Base-by-base conservation (phyloP, 2,329 filamentous ascomycete species). In the Aspergillus novofumigatus region DNA sequence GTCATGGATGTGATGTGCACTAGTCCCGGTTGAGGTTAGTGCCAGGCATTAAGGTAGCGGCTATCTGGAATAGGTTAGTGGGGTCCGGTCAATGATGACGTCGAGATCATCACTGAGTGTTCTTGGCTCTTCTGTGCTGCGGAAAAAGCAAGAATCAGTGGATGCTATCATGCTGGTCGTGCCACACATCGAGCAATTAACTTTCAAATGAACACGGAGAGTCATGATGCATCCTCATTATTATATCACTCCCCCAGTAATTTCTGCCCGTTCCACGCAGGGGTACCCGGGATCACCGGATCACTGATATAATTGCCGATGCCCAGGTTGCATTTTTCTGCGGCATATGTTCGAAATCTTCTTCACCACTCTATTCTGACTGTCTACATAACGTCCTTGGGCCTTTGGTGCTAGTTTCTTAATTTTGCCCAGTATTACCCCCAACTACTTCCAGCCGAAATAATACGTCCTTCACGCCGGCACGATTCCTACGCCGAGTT, bases 81-180 rank as follows among this genome's bases (percentile, higher is more conserved):
- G 54, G 57, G 57, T 54, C 51, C 51, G n/a, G 59, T 64, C 62
- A 67, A 67, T 57, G 51, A 72, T 72, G 70, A 72, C 70, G 70
- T 72, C 64, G 66, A 68, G 65, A 70, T 68, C 62, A 55, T 47
- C 44, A 21, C 21, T 21, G 21, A 3, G 17, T 21, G 20, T 8
- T 44, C 41, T 45, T 47, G 21, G 51, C 23, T 45, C 21, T 41
- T 29, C 50, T 28, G 17, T 23, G 21, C 11, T 14, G 50, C n/a
- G 28, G 23, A 53, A 47, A 32, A 28, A 23, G 26, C 11, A 53
- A 41, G 52, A 47, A 53, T 20, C 38, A 44, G 41, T 8, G 44
- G 11, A 25, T 47, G 23, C 17, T 47, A 23, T 47, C 32, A 32
- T 29, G 28, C 28, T 29, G 28, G 28, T 29, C 7, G n/a, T 45